Percentiles rank a stretch among this genome's conserved stretches.
These are phyloP conservation scores for Zopfia rhizophila DNA, from an alignment of 2,329 filamentous ascomycete genomes.

Conservation along the genomic window DNA sequence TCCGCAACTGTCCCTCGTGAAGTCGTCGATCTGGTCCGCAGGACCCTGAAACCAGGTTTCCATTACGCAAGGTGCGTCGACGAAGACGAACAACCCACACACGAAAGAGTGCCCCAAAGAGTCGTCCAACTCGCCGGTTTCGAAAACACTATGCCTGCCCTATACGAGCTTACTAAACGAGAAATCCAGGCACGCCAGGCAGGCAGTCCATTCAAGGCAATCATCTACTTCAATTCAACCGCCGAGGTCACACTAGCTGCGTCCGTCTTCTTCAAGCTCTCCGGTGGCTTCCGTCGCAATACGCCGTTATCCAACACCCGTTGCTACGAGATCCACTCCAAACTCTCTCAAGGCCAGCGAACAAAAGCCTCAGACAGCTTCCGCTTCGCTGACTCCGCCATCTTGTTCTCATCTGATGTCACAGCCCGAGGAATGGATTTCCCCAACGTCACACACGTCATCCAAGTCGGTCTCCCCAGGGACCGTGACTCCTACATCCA, in stretches of 20 bases:
- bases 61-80: slow-evolving; percentile 90
- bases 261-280: slow-evolving; percentile 66
- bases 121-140: slow-evolving; percentile 73
- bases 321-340: slow-evolving; percentile 78
- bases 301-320: slow-evolving; percentile 45
- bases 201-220: slow-evolving; percentile 85
- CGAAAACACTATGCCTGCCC: slow-evolving; percentile 78
- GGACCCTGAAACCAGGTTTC: slow-evolving; percentile 83
- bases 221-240: slow-evolving; percentile 88
- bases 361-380: slow-evolving; percentile 78
- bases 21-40: slow-evolving; percentile 81
- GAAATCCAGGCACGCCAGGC: slow-evolving; percentile 61
- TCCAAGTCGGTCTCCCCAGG: slow-evolving; percentile 60
- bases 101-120: slow-evolving; percentile 84
- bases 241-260: slow-evolving; percentile 74
- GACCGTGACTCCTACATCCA: slow-evolving; percentile 62
- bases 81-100: slow-evolving; percentile 84
- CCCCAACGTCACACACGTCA: slow-evolving; percentile 63
- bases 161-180: slow-evolving; percentile 78
- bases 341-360: slow-evolving; percentile 75
- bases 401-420: slow-evolving; percentile 62
- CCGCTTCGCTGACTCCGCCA: slow-evolving; percentile 68
- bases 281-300: slow-evolving; percentile 46
- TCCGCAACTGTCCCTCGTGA: slow-evolving; percentile 90
- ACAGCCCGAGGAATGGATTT: slow-evolving; percentile 65